Evolutionary conservation across 176 grass and related monocot genomes (phyloP).

Genomic region (Zoysia pacifica): DNA sequence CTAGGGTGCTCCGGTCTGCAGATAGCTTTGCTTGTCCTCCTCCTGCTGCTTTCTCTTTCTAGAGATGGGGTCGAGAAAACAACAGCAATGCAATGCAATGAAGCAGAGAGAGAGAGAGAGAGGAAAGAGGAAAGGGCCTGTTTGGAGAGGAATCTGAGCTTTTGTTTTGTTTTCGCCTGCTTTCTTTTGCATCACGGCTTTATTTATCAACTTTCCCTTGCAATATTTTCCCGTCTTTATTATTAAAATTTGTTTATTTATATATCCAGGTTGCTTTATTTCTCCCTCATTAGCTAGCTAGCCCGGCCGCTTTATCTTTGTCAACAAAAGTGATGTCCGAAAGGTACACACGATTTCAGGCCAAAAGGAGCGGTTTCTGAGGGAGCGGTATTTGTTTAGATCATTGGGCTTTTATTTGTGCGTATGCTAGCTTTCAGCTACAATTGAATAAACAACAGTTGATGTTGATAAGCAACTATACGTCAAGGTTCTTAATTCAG

Average conservation of each 20-base stretch:
- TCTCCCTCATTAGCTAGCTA: slow-evolving; percentile 4
- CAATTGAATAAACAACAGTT: not conserved
- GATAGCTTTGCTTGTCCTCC: slow-evolving; percentile 45
- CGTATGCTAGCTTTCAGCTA: slow-evolving; percentile 29
- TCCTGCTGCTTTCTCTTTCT: slow-evolving; percentile 33
- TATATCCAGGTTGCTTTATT: not conserved
- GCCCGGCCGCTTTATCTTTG: slow-evolving; percentile 37
- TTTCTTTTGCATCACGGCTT: slow-evolving; percentile 54
- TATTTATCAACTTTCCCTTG: slow-evolving; percentile 42
- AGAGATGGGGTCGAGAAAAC: slow-evolving; percentile 36
- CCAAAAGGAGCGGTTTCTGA: slow-evolving; percentile 37
- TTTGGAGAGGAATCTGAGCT: slow-evolving; percentile 57
- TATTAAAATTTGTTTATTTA: slow-evolving; percentile 15
- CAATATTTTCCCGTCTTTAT: not conserved
- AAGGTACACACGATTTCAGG: slow-evolving; percentile 43
- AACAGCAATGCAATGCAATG: not conserved
- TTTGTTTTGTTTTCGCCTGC: slow-evolving; percentile 59
- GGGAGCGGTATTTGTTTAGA: slow-evolving; percentile 19
- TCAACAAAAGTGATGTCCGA: slow-evolving; percentile 38
- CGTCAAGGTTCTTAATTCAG: not conserved
- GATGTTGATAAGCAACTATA: not conserved
- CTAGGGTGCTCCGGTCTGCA: slow-evolving; percentile 6
- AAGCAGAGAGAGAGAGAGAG: not conserved
- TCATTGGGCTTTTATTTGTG: not conserved
- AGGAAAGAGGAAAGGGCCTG: slow-evolving; percentile 28